These are phyloP conservation scores for Fusarium siculi DNA, from an alignment of 2,329 filamentous ascomycete species.

Conservation along the genomic window DNA sequence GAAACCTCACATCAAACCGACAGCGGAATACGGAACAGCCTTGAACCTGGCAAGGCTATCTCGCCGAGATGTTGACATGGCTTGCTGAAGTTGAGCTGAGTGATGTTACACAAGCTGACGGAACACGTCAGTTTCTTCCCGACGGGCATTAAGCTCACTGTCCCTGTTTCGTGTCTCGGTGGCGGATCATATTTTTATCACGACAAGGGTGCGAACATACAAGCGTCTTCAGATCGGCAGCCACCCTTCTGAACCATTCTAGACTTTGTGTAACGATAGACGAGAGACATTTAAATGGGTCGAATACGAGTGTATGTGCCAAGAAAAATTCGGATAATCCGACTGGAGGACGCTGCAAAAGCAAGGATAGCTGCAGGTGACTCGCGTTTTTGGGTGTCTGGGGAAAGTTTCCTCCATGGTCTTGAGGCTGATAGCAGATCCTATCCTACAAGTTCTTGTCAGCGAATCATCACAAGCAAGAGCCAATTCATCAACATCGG, in stretches of 20 bases:
- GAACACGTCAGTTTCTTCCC: slow-evolving; percentile 6
- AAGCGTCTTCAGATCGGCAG: slow-evolving; percentile 10
- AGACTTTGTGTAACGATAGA: slow-evolving; percentile 11
- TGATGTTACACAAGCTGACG: neutral
- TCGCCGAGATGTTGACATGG: neutral
- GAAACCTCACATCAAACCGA: neutral
- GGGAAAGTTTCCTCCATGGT: neutral
- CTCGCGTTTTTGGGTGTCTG: neutral
- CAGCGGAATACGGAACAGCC: neutral
- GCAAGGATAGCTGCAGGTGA: slow-evolving; percentile 1
- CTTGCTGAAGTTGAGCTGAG: slow-evolving; percentile 1
- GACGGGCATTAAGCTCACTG: slow-evolving; percentile 11
- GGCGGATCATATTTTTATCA: neutral
- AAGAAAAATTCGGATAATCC: slow-evolving; percentile 13
- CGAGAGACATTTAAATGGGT: slow-evolving; percentile 8
- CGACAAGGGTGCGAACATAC: neutral
- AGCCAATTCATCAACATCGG: neutral
- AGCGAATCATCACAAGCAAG: neutral
- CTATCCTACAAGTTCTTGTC: too few relatives aligned
- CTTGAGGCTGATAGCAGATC: neutral
- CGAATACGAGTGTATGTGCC: slow-evolving; percentile 35
- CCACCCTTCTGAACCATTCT: neutral
- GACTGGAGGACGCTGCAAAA: slow-evolving; percentile 9
- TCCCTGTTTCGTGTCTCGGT: neutral
- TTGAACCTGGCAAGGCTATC: neutral